These are phyloP conservation scores for Trametes meyenii DNA, from an alignment of 768 basidiomycete species.

Conservation along the genomic window DNA sequence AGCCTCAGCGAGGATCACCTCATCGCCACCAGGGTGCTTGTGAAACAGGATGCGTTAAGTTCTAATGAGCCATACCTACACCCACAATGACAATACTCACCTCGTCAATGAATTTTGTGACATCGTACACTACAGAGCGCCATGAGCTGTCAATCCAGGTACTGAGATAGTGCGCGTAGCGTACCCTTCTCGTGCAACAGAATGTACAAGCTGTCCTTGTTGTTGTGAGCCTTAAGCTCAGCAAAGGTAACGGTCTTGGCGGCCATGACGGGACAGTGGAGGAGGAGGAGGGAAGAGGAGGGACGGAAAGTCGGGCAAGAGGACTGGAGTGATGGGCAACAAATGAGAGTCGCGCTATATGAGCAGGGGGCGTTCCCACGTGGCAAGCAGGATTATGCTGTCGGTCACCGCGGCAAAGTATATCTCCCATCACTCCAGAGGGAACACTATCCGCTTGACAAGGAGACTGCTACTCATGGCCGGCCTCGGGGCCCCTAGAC, in stretches of 20 bases:
- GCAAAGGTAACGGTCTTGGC: conserved; percentile 66
- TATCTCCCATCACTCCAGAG: conserved; percentile 3
- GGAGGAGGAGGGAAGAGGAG: conserved; percentile 26
- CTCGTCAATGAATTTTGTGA: conserved; percentile 94
- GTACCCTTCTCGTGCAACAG: conserved; percentile 85
- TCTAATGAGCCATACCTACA: background rate
- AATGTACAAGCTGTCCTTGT: conserved; percentile 78
- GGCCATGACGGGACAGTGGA: conserved; percentile 29
- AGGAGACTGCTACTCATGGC: background rate
- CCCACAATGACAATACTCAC: conserved; percentile 42
- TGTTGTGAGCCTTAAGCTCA: conserved; percentile 76
- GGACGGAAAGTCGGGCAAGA: conserved; percentile 20
- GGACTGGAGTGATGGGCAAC: conserved; percentile 17
- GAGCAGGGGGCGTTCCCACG: conserved; percentile 22
- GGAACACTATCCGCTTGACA: background rate
- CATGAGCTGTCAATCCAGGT: conserved; percentile 20
- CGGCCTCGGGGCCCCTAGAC: background rate
- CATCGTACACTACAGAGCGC: conserved; percentile 77
- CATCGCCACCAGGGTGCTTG: conserved; percentile 98
- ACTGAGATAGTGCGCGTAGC: conserved; percentile 20
- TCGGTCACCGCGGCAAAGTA: conserved; percentile 2
- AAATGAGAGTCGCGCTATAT: conserved; percentile 25
- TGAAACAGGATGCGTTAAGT: background rate
- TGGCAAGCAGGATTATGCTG: conserved; percentile 26
- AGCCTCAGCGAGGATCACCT: conserved; percentile 92